Evolutionary conservation across 257 asterid species (phyloP), one percentile per base, ranked within the genome.

Genomic region (Hygrophila difformis): DNA sequence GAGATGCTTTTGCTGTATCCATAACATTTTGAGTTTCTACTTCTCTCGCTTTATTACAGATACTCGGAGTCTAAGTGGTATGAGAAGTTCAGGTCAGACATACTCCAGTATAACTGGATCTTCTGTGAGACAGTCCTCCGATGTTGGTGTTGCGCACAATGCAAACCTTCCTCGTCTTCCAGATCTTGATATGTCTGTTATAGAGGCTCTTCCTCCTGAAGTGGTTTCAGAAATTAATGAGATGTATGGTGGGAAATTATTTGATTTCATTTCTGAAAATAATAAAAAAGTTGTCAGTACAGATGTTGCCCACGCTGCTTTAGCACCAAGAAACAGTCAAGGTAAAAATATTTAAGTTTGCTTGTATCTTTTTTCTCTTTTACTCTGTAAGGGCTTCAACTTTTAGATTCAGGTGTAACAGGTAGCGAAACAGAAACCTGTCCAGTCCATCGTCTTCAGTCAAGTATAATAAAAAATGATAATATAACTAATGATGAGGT

Each of bases 151-250:
- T 56, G 41, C 63, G 16, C 77, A 10, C 42, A 56, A 49, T 28
- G 53, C 81, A 44, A 54, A 57, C 57, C 92, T 77, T 59, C 98
- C 98, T 69, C 81, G 82, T 64, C 68, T 91, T 47, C 69, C 72
- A 43, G 96, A 85, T 59, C 81, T 89, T 49, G 94, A 89, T 64
- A 51, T 91, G 53, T 77, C 74, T 49, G 93, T 91, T 64, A 53
- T 91, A 59, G 88, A 78, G 73, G 69, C 76, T 66, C 94, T 91
- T 52, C 98, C 98, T 58, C 93, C 79, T 43, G 92, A 86, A 46
- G 72, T 91, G 49, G 52, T 86, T 61, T 67, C 94, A 44, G 98
- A 89, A 61, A 79, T 91, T 38, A 76, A 91, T 71, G 72, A 63
- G 39, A 65, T 91, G 87, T 91, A 91, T 60, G 78, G 72, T 34